Base-by-base conservation (phyloP, 1,139 yeast species). In the Yamadazyma conglobata region DNA sequence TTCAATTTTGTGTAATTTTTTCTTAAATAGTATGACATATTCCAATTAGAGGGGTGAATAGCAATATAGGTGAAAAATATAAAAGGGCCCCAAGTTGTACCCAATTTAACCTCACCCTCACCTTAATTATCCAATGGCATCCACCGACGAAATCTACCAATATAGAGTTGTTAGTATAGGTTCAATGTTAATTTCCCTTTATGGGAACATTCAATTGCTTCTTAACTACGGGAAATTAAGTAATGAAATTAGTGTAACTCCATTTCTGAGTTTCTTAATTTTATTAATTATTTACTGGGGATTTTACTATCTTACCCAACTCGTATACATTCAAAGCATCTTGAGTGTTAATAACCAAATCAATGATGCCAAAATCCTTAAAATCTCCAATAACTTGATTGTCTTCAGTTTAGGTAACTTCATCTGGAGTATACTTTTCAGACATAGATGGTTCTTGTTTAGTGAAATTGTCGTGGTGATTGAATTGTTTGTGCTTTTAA, bases 201-300 rank as follows among this genome's bases (percentile, higher is more conserved):
- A 72, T 46, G 81, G 79, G 25, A 67, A 74, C 38, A 39, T 77
- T 32, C 64, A 70, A 31, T 78, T 74, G 52, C 61, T 76, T 30
- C 64, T 75, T 11, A 79, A 79, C 18, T 44, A 39, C 23, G 58
- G 74, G 44, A 50, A 68, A 15, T 59, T 65, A 47, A 53, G 60
- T 35, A 55, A 59, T 41, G 61, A 67, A 27, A 69, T 73, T 28
- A 34, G 42, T 28, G 71, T 68, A 11, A 84, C 91, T 3, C 91
- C 94, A 10, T 84, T 83, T 60, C 74, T 87, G 3, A 76, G 77
- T 15, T 74, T 75, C 43, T 56, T 71, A 19, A 35, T 77, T 18
- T 66, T 79, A 17, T 54, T 75, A 3, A 55, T 75, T 27, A 57
- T 69, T 14, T 84, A 66, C 56, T 83, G 89, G 89, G 60, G 59